Percentiles rank a stretch among this genome's conserved stretches.
Conservation (phyloP, 768 basidiomycete species). For the Lactifluus piperatus region DNA sequence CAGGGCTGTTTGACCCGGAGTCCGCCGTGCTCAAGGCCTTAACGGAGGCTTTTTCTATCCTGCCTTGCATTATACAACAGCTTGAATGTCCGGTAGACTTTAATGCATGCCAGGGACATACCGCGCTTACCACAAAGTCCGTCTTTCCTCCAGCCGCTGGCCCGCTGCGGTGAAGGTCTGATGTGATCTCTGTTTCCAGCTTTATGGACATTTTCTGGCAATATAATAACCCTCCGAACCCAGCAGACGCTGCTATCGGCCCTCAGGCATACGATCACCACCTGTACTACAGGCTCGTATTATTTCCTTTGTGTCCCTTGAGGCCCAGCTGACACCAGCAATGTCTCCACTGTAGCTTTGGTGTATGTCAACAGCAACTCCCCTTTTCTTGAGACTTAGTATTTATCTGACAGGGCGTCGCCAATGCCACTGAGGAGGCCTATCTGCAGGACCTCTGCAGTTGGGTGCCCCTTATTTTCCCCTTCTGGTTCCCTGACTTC, state of each 20-base stretch:
- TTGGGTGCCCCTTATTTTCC: conserved; percentile 28
- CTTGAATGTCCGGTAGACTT: neutral
- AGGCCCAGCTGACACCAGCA: neutral
- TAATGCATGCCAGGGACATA: neutral
- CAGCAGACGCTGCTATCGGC: conserved; percentile 56
- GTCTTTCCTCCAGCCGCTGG: too few relatives aligned
- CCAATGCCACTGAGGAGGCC: conserved; percentile 51
- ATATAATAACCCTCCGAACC: conserved; percentile 57
- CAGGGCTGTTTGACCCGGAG: neutral
- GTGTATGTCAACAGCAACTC: conserved; percentile 32
- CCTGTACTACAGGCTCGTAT: conserved; percentile 60
- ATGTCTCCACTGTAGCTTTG: conserved; percentile 35
- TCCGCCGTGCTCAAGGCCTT: conserved; percentile 4
- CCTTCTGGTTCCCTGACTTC: neutral
- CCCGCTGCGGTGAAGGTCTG: too few relatives aligned
- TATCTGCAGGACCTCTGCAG: conserved; percentile 67
- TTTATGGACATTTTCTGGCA: conserved; percentile 85
- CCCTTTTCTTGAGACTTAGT: neutral
- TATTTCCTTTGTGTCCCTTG: neutral
- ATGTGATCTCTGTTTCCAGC: conserved; percentile 29
- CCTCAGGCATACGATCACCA: conserved; percentile 75
- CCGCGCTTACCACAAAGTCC: conserved; percentile 11
- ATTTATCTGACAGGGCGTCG: conserved; percentile 49
- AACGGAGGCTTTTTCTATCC: neutral
- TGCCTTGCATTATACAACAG: neutral